Evolutionary conservation across 768 basidiomycete genomes (phyloP).

Genomic region (Leccinellum albellum): DNA sequence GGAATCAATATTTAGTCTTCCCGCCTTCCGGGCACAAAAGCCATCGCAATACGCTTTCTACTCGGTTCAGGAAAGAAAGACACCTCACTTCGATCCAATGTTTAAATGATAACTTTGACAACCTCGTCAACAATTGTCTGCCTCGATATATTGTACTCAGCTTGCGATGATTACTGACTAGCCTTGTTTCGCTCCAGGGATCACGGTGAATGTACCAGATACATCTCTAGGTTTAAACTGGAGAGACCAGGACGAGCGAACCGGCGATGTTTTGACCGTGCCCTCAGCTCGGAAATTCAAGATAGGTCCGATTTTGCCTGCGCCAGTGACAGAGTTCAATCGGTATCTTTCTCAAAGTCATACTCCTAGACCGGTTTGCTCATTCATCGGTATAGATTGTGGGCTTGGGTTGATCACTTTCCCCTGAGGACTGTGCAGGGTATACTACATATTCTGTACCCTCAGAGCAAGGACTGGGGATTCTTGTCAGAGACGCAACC

Average conservation of each 20-base stretch:
- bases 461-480: constrained; percentile 40
- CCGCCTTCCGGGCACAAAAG: constrained; percentile 33
- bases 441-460: constrained; percentile 42
- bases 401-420: constrained; percentile 32
- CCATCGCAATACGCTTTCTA: constrained; percentile 32
- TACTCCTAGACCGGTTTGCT: background rate
- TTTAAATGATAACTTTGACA: constrained; percentile 26
- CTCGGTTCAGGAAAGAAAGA: constrained; percentile 30
- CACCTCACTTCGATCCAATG: constrained; percentile 30
- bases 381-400: constrained; percentile 18
- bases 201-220: constrained; percentile 25
- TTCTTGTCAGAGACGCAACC: constrained; percentile 36
- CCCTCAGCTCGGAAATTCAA: constrained; percentile 31
- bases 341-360: constrained; percentile 18
- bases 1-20: constrained; percentile 12
- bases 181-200: constrained; percentile 18
- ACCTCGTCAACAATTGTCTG: constrained; percentile 29
- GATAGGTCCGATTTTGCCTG: constrained; percentile 21
- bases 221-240: constrained; percentile 22
- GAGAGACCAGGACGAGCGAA: constrained; percentile 24
- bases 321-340: constrained; percentile 31
- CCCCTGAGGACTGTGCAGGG: constrained; percentile 33
- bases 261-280: constrained; percentile 30
- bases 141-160: background rate
- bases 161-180: constrained; percentile 1